Evolutionary conservation across 305 asterid genomes (phyloP), one percentile per base, ranked within the genome.

Genomic region (Caryopteris hybrid): DNA sequence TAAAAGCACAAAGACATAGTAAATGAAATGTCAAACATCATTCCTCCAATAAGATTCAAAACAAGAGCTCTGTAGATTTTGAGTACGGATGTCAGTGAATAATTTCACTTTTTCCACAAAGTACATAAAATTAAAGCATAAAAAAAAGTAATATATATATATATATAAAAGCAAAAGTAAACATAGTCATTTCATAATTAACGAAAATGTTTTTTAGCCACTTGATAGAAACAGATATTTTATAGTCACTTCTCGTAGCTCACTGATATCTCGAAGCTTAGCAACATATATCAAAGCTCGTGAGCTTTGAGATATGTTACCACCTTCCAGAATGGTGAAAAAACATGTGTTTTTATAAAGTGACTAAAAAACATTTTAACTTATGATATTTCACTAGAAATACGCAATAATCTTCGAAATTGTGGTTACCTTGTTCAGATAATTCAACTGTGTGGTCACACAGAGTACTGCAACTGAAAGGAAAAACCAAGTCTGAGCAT

Each of bases 401-500:
- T n/a, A 25, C 2, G 4, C 2, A 25, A 25, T 25, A 4, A 66
- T 31, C 25, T 31, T 72, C 64, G 12, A 43, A 5, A n/a, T 10
- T 5, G 41, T 10, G 39, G 45, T 46, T 27, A 89, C 96, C 96
- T 85, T 89, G 83, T 89, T 89, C 51, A 89, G 80, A 80, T 89
- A 89, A 79, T 89, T 89, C 81, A 89, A 64, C 75, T 89, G 96
- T 48, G 83, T 78, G 68, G 85, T 76, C 55, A 84, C 87, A 79
- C 83, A 85, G 43, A 83, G 59, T 38, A 83, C 76, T 62, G 96
- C 83, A 68, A 84, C 86, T 4, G 85, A 71, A 54, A 87, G 63
- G 69, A 89, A 87, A 54, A 87, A 72, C 96, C 90, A 87, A 54
- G 96, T 87, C 77, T 87, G 83, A 2, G 82, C 85, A 69, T 79